Percentiles rank a stretch among this genome's conserved stretches.
These are phyloP conservation scores for Neotropicomus parvogracilis DNA, from an alignment of 1,284 basidiomycete species.

Conservation along the genomic window DNA sequence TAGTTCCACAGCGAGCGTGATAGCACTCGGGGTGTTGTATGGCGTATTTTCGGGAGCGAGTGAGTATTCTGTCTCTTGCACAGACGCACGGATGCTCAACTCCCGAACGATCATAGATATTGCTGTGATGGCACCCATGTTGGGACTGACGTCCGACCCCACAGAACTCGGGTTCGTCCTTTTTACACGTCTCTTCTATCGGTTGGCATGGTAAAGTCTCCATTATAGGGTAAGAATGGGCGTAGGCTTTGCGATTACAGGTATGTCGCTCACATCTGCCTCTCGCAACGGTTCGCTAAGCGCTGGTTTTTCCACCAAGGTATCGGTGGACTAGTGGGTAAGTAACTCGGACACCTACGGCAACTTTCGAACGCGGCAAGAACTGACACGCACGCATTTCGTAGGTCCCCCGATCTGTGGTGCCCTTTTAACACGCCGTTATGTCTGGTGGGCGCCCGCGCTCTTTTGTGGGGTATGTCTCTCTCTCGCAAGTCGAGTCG, in stretches of 20 bases:
- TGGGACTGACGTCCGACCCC: conserved; percentile 22
- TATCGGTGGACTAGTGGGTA: conserved; percentile 26
- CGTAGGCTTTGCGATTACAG: conserved; percentile 22
- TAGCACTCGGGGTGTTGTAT: conserved; percentile 46
- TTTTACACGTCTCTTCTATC: neutral
- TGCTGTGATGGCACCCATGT: conserved; percentile 27
- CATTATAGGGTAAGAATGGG: conserved; percentile 23
- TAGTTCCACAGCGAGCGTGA: conserved; percentile 37
- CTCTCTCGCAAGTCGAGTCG: neutral
- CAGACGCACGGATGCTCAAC: neutral
- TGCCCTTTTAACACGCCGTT: conserved; percentile 27
- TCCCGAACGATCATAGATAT: conserved; percentile 13
- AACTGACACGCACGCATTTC: too few species aligned
- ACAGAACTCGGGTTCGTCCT: conserved; percentile 28
- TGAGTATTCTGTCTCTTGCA: neutral
- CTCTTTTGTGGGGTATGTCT: conserved; percentile 29
- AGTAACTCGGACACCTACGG: conserved; percentile 5
- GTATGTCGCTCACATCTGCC: conserved; percentile 7
- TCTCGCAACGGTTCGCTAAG: neutral
- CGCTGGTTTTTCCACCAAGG: conserved; percentile 20
- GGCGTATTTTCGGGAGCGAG: conserved; percentile 49
- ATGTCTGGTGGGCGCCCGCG: conserved; percentile 31
- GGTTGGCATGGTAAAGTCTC: neutral
- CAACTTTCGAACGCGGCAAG: neutral
- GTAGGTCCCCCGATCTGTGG: conserved; percentile 31